A percentile compares a stretch with the other conserved stretches of the same genome.
Conservation (phyloP, 768 basidiomycete species). For the Tremella yokohamensis region DNA sequence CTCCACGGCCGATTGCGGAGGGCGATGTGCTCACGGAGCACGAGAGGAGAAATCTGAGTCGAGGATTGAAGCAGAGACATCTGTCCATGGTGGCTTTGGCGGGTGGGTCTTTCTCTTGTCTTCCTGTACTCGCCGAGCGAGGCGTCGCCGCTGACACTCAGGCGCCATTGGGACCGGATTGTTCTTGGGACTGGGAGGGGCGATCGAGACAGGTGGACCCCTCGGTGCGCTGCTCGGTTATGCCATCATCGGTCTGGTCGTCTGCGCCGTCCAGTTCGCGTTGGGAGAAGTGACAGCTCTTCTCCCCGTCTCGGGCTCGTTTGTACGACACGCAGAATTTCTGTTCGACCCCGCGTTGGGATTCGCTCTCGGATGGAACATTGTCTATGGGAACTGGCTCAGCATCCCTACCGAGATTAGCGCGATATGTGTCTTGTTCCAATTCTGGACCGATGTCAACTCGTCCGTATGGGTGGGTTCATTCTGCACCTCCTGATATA, state of each 20-base stretch:
- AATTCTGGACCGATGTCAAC: slow-evolving; percentile 54
- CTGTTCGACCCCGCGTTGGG: slow-evolving; percentile 58
- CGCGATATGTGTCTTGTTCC: background rate
- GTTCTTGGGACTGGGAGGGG: slow-evolving; percentile 57
- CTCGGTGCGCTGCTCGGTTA: slow-evolving; percentile 43
- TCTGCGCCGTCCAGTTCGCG: slow-evolving; percentile 53
- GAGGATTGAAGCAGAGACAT: slow-evolving; percentile 20
- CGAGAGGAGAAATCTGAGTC: slow-evolving; percentile 13
- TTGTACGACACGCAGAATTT: slow-evolving; percentile 46
- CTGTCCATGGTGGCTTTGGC: slow-evolving; percentile 25
- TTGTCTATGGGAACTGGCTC: background rate
- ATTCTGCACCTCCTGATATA: slow-evolving; percentile 49
- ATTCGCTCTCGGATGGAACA: slow-evolving; percentile 51
- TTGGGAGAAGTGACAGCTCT: slow-evolving; percentile 42
- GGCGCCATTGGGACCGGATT: slow-evolving; percentile 52
- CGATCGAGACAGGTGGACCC: slow-evolving; percentile 40
- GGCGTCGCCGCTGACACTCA: background rate
- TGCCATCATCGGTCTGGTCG: slow-evolving; percentile 28
- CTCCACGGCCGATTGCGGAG: no score
- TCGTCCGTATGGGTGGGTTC: slow-evolving; percentile 68
- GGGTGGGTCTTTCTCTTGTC: slow-evolving; percentile 10
- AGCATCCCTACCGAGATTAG: background rate
- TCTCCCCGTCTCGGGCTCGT: slow-evolving; percentile 45
- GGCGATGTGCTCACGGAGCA: background rate
- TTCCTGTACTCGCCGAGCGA: background rate